Conservation (phyloP, 1,284 basidiomycete species). For the Apiotrichum mycotoxinovorans region DNA sequence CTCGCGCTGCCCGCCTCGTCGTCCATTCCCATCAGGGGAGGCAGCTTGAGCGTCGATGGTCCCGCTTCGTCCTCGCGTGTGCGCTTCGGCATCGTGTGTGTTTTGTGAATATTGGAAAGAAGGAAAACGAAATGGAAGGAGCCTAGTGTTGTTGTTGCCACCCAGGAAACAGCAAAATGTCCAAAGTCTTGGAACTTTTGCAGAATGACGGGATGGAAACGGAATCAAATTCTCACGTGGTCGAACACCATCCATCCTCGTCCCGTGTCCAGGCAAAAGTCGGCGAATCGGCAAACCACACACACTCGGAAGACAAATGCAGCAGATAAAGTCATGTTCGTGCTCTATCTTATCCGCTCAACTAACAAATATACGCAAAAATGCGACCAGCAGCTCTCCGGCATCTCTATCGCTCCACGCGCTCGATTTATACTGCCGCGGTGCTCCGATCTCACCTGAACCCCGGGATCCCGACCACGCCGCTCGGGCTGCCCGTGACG, state of each 20-base stretch:
- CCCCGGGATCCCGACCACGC: constrained; percentile 3
- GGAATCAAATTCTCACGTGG: no score
- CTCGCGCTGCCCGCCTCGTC: background rate
- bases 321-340: no score
- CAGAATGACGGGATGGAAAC: background rate
- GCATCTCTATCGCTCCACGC: background rate
- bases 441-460: constrained; percentile 2
- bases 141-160: no score
- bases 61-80: background rate
- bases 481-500: constrained; percentile 11
- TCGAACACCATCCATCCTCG: background rate
- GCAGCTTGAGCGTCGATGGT: background rate
- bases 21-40: constrained; percentile 1
- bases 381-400: background rate
- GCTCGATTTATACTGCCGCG: background rate
- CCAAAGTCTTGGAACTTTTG: background rate
- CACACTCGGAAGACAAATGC: no score
- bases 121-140: no score
- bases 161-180: no score
- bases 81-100: background rate
- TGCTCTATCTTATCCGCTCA: no score
- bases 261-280: no score
- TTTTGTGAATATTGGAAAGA: background rate
- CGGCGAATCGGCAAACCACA: no score
- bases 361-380: background rate